Conservation (phyloP, 2,329 filamentous ascomycete genomes). For the Amauroascus niger region DNA sequence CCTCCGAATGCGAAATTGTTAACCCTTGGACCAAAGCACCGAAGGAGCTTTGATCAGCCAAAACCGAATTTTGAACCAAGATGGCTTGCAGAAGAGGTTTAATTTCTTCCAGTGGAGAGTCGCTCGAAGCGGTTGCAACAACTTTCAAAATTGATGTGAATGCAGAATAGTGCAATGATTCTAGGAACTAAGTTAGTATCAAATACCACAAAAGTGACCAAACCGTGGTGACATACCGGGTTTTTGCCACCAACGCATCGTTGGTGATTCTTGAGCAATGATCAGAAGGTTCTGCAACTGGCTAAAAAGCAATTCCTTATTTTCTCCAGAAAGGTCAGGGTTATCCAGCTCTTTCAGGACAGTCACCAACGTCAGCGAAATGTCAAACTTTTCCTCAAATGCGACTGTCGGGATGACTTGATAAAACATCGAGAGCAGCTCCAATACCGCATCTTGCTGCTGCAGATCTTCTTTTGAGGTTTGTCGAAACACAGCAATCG, state of each 20-base stretch:
- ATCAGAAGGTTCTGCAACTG: conserved; percentile 73
- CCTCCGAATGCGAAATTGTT: conserved; percentile 25
- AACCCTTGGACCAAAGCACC: conserved; percentile 33
- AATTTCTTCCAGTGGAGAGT: conserved; percentile 28
- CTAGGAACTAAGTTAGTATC: conserved; percentile 13
- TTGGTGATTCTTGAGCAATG: conserved; percentile 69
- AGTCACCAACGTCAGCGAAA: conserved; percentile 64
- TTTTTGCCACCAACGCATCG: conserved; percentile 86
- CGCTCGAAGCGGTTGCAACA: conserved; percentile 25
- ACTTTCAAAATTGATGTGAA: conserved; percentile 36
- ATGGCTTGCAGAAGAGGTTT: conserved; percentile 29
- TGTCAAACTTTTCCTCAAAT: conserved; percentile 76
- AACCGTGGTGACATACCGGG: conserved; percentile 34
- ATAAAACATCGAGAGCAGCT: conserved; percentile 75
- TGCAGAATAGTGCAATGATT: conserved; percentile 35
- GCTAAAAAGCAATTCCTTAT: conserved; percentile 52
- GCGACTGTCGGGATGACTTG: conserved; percentile 69
- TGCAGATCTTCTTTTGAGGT: conserved; percentile 59
- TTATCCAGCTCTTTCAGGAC: conserved; percentile 55
- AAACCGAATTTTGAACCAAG: conserved; percentile 30
- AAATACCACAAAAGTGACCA: not conserved
- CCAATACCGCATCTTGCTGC: conserved; percentile 68
- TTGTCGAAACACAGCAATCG: conserved; percentile 63
- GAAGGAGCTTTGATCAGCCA: conserved; percentile 29
- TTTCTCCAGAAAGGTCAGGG: conserved; percentile 35